Evolutionary conservation across 495 filamentous ascomycete genomes (phyloP).

Genomic region (Penicillium pancosmium): DNA sequence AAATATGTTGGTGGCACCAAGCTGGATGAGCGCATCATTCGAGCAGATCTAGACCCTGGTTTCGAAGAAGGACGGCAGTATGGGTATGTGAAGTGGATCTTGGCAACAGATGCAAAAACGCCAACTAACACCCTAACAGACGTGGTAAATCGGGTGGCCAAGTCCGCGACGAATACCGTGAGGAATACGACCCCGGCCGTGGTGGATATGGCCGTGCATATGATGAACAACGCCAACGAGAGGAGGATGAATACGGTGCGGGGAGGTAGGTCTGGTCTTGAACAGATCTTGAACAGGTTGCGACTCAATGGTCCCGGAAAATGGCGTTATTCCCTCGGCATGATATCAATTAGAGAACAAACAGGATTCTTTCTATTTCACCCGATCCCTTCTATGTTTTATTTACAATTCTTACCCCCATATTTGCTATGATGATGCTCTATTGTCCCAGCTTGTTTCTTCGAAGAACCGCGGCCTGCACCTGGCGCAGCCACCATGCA

Average conservation of each 20-base stretch:
- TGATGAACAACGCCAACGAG: slow-evolving; percentile 61
- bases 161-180: slow-evolving; percentile 95
- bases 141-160: slow-evolving; percentile 92
- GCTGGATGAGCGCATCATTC: slow-evolving; percentile 93
- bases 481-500: slow-evolving; percentile 86
- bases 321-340: slow-evolving; percentile 37
- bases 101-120: not conserved
- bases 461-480: slow-evolving; percentile 47
- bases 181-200: slow-evolving; percentile 92
- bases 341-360: slow-evolving; percentile 26
- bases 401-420: slow-evolving; percentile 28
- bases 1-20: slow-evolving; percentile 99
- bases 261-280: slow-evolving; percentile 42
- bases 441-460: slow-evolving; percentile 32
- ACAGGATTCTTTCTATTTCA: slow-evolving; percentile 28
- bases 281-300: slow-evolving; percentile 17
- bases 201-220: slow-evolving; percentile 80
- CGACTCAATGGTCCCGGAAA: slow-evolving; percentile 22
- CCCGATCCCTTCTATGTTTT: slow-evolving; percentile 17
- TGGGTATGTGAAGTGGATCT: slow-evolving; percentile 53
- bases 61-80: slow-evolving; percentile 97
- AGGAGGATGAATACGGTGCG: slow-evolving; percentile 55
- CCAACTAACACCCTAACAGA: slow-evolving; percentile 36
- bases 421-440: slow-evolving; percentile 16
- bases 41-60: slow-evolving; percentile 95